A percentile compares a stretch with the other conserved stretches of the same genome.
These are phyloP conservation scores for Cryptococcus sp. DNA, from an alignment of 1,284 basidiomycete genomes.

Conservation along the genomic window DNA sequence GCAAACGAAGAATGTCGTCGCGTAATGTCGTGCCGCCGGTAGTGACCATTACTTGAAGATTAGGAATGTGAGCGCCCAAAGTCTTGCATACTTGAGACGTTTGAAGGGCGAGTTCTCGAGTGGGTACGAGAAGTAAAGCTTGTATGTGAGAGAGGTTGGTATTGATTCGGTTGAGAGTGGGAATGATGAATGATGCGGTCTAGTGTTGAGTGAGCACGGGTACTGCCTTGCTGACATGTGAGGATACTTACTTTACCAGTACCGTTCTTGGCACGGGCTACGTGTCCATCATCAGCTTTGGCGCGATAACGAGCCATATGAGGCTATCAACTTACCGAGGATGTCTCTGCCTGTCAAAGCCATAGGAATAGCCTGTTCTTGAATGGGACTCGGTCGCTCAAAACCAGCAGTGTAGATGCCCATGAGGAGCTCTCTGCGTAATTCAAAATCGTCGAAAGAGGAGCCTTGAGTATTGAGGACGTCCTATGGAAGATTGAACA, in stretches of 20 bases:
- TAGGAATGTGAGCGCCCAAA: slow-evolving; percentile 87
- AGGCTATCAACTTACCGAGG: slow-evolving; percentile 58
- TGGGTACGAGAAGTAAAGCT: slow-evolving; percentile 89
- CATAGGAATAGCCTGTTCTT: slow-evolving; percentile 93
- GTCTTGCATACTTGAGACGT: slow-evolving; percentile 97
- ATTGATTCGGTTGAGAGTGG: slow-evolving; percentile 91
- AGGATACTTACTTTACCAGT: slow-evolving; percentile 46
- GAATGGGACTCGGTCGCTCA: slow-evolving; percentile 94
- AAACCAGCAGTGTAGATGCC: slow-evolving; percentile 97
- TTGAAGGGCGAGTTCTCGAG: slow-evolving; percentile 91
- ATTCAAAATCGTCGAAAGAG: slow-evolving; percentile 85
- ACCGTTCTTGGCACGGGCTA: slow-evolving; percentile 60
- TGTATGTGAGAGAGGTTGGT: slow-evolving; percentile 86
- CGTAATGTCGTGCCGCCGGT: slow-evolving; percentile 97
- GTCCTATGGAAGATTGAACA: slow-evolving; percentile 58
- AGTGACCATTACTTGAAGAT: slow-evolving; percentile 96
- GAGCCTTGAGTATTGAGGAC: slow-evolving; percentile 86
- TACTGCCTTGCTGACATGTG: not conserved
- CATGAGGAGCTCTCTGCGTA: slow-evolving; percentile 80
- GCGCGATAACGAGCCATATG: not conserved
- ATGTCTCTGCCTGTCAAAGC: slow-evolving; percentile 85
- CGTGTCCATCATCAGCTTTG: slow-evolving; percentile 7
- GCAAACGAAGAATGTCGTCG: slow-evolving; percentile 93
- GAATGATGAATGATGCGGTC: slow-evolving; percentile 98
- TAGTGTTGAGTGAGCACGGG: slow-evolving; percentile 45